These are phyloP conservation scores for Botrytis aclada DNA, from an alignment of 2,329 filamentous ascomycete genomes.

Conservation along the genomic window DNA sequence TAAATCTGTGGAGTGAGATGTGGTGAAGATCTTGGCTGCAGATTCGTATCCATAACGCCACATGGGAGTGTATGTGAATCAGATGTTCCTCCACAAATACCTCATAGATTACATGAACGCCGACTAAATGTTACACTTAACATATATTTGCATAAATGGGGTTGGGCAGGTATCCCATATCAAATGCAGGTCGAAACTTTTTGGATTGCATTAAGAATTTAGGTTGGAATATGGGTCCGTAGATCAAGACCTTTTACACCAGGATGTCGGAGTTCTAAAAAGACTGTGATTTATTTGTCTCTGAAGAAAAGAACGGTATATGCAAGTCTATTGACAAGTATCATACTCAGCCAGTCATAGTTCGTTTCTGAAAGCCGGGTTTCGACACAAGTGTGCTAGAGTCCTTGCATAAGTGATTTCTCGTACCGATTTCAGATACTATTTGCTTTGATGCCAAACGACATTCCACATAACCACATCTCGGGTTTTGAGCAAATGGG, in stretches of 20 bases:
- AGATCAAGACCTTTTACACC: conserved; percentile 24
- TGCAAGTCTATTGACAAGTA: background rate
- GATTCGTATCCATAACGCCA: background rate
- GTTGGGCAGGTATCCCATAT: too few relatives aligned
- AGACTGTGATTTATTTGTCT: conserved; percentile 21
- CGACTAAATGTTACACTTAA: background rate
- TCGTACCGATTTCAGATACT: conserved; percentile 41
- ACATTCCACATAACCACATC: conserved; percentile 43
- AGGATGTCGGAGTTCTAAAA: conserved; percentile 30
- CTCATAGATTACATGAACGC: background rate
- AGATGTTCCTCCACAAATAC: background rate
- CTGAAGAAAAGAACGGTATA: too few relatives aligned
- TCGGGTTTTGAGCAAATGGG: conserved; percentile 69
- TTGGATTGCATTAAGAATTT: conserved; percentile 20
- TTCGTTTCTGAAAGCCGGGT: conserved; percentile 39
- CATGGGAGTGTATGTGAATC: background rate
- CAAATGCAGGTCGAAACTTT: background rate
- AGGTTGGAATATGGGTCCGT: conserved; percentile 24
- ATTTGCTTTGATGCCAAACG: conserved; percentile 59
- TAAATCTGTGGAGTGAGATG: background rate
- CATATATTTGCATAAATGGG: background rate
- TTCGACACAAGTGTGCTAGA: conserved; percentile 79
- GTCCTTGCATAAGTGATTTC: background rate
- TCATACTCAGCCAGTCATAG: background rate
- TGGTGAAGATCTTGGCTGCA: background rate